Percentiles rank a stretch among this genome's conserved stretches.
These are phyloP conservation scores for Talaromyces verruculosus DNA, from an alignment of 2,329 filamentous ascomycete species.

Conservation along the genomic window DNA sequence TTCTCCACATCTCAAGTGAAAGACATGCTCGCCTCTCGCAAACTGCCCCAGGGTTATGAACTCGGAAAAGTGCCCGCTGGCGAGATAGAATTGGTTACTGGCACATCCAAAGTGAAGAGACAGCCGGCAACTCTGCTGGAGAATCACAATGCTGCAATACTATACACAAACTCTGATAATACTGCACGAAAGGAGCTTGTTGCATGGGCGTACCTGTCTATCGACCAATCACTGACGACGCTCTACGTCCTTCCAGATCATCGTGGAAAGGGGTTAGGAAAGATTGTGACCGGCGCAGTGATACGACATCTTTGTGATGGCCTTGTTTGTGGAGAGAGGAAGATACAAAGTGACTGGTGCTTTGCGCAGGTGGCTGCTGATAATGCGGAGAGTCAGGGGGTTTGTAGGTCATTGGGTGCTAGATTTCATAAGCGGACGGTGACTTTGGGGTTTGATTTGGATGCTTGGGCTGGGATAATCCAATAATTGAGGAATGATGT, in stretches of 20 bases:
- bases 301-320: neutral
- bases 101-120: neutral
- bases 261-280: neutral
- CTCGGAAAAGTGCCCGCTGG: neutral
- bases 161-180: neutral
- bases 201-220: neutral
- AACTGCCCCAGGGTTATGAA: neutral
- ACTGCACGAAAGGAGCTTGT: neutral
- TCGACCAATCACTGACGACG: neutral
- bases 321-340: neutral
- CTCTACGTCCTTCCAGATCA: neutral
- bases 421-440: neutral
- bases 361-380: neutral
- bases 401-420: neutral
- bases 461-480: neutral
- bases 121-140: neutral
- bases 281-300: neutral
- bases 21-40: neutral
- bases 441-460: neutral
- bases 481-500: neutral
- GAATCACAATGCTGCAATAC: neutral
- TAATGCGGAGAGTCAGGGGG: neutral
- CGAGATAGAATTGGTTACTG: neutral
- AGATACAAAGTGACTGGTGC: neutral
- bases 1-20: neutral